Evolutionary conservation across 768 basidiomycete species (phyloP).

Genomic region (Mycena pura): DNA sequence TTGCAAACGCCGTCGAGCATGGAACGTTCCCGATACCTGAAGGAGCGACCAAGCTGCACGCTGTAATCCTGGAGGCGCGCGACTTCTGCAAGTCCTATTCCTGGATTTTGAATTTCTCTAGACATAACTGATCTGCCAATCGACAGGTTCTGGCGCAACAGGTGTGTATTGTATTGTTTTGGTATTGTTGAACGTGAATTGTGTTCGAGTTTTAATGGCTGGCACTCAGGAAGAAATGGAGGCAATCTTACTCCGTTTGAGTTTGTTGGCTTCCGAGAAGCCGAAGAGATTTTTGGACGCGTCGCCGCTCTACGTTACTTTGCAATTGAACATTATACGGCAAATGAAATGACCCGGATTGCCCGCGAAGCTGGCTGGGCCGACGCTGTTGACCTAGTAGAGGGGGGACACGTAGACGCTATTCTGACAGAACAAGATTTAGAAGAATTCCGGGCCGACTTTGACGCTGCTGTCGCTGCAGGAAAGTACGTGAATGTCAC

Average conservation of each 20-base stretch:
- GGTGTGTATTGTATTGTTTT: slow-evolving; percentile 54
- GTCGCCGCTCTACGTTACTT: slow-evolving; percentile 7
- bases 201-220: no score
- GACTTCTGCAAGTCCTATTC: slow-evolving; percentile 72
- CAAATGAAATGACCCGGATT: slow-evolving; percentile 22
- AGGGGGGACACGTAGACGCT: slow-evolving; percentile 23
- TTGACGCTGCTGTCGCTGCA: slow-evolving; percentile 10
- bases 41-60: slow-evolving; percentile 39
- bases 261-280: slow-evolving; percentile 1
- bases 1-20: slow-evolving; percentile 46
- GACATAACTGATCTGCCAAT: neutral
- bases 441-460: neutral
- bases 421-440: neutral
- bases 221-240: slow-evolving; percentile 18
- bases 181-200: no score
- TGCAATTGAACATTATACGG: slow-evolving; percentile 19
- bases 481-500: slow-evolving; percentile 16
- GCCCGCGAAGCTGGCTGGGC: slow-evolving; percentile 17
- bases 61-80: slow-evolving; percentile 82
- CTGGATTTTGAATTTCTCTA: neutral
- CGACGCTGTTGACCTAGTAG: slow-evolving; percentile 19
- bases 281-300: neutral
- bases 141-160: slow-evolving; percentile 75
- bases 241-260: slow-evolving; percentile 23
- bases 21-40: slow-evolving; percentile 10